A percentile compares a stretch with the other conserved stretches of the same genome.
These are phyloP conservation scores for Pythium diclinum DNA, from an alignment of 352 stramenopile species.

Conservation along the genomic window DNA sequence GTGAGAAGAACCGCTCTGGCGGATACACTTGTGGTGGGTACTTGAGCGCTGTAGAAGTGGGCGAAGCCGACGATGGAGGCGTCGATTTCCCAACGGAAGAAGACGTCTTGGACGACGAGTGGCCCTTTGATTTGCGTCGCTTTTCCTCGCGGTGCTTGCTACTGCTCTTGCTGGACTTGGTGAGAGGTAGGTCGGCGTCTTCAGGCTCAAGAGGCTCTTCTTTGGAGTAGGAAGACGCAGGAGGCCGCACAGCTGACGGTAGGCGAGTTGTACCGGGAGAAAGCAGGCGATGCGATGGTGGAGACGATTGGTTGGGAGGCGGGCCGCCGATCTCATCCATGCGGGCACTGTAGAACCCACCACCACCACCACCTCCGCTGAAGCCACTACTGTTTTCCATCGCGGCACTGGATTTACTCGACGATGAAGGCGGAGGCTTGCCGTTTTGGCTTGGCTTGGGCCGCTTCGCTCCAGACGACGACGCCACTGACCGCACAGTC, in stretches of 20 bases:
- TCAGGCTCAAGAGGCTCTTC: conserved; percentile 6
- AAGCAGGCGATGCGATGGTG: conserved; percentile 27
- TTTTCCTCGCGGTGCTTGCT: conserved; percentile 25
- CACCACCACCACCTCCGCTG: neutral
- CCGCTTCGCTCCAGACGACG: conserved; percentile 9
- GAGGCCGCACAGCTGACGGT: conserved; percentile 36
- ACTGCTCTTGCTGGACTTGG: conserved; percentile 9
- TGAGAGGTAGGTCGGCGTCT: conserved; percentile 10
- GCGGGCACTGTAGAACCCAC: conserved; percentile 19
- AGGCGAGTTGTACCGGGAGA: conserved; percentile 31
- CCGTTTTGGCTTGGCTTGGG: conserved; percentile 9
- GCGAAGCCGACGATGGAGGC: neutral
- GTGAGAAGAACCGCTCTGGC: conserved; percentile 24
- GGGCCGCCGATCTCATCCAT: conserved; percentile 17
- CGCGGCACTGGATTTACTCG: neutral
- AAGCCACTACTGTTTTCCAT: neutral
- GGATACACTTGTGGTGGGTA: conserved; percentile 1
- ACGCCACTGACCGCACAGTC: conserved; percentile 16
- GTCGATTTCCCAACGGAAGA: neutral
- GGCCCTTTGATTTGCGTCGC: conserved; percentile 37
- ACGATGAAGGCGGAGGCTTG: conserved; percentile 1
- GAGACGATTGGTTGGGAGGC: conserved; percentile 17
- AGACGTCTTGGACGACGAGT: conserved; percentile 21
- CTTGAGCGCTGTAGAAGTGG: conserved; percentile 1
- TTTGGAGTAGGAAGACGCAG: conserved; percentile 18